These are phyloP conservation scores for Bigelowiella natans DNA, from an alignment of 78 protist species.

Conservation along the genomic window DNA sequence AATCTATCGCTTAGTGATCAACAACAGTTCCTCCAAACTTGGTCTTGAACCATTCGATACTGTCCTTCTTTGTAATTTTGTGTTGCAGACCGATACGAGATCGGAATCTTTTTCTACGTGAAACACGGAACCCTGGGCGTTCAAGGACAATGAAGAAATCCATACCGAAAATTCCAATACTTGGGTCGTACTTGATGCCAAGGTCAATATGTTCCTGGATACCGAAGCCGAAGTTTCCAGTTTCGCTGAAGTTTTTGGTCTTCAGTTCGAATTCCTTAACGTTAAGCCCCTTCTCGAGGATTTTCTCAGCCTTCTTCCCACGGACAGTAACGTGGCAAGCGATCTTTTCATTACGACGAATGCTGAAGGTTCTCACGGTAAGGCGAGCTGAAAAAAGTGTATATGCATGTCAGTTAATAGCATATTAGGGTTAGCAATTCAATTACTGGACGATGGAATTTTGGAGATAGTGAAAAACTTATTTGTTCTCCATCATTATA, in stretches of 20 bases:
- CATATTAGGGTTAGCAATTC: no score
- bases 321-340: slow-evolving; percentile 93
- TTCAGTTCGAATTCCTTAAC: slow-evolving; percentile 95
- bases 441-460: no score
- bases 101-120: neutral
- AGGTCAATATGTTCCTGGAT: slow-evolving; percentile 97
- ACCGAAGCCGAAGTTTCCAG: slow-evolving; percentile 84
- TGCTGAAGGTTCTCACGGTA: slow-evolving; percentile 90
- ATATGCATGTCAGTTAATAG: no score
- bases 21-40: neutral
- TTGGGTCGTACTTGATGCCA: slow-evolving; percentile 96
- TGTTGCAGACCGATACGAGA: neutral
- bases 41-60: slow-evolving; percentile 4
- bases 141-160: slow-evolving; percentile 89
- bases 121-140: slow-evolving; percentile 58
- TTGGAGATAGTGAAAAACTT: no score
- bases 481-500: no score
- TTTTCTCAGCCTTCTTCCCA: slow-evolving; percentile 94
- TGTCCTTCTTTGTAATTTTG: neutral
- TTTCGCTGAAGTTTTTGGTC: slow-evolving; percentile 65
- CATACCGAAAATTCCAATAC: slow-evolving; percentile 96
- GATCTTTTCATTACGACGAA: slow-evolving; percentile 96
- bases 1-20: neutral
- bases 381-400: slow-evolving; percentile 88
- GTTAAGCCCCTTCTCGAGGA: slow-evolving; percentile 77